Percentiles rank a stretch among this genome's conserved stretches.
These are phyloP conservation scores for Phylloporus sp. DNA, from an alignment of 768 basidiomycete species.

Conservation along the genomic window DNA sequence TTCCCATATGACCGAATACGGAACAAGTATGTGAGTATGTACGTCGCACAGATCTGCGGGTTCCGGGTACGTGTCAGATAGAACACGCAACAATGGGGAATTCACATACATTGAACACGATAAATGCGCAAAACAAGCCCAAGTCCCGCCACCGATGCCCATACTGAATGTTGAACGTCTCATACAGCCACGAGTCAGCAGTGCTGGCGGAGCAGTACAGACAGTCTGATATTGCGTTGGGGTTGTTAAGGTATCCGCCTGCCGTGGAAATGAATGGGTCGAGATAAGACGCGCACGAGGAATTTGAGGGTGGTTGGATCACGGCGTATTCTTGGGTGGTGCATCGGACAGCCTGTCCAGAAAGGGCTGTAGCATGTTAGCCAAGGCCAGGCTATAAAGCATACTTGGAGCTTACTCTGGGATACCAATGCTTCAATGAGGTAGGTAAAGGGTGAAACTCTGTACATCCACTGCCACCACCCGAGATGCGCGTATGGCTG, in stretches of 20 bases:
- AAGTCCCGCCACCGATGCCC: constrained; percentile 45
- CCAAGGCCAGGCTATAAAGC: neutral
- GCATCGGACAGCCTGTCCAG: constrained; percentile 50
- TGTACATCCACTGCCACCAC: constrained; percentile 75
- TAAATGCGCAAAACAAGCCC: constrained; percentile 42
- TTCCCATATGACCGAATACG: constrained; percentile 37
- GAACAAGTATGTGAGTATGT: constrained; percentile 53
- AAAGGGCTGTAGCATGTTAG: constrained; percentile 41
- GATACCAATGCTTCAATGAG: constrained; percentile 47
- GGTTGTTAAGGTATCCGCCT: constrained; percentile 48
- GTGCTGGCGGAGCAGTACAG: constrained; percentile 53
- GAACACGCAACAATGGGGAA: neutral
- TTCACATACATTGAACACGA: constrained; percentile 41
- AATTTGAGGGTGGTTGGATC: constrained; percentile 44
- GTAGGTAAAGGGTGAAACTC: constrained; percentile 51
- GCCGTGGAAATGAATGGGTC: constrained; percentile 35
- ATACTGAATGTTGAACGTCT: constrained; percentile 58
- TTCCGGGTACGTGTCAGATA: neutral
- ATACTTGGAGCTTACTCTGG: constrained; percentile 35
- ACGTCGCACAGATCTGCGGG: constrained; percentile 42
- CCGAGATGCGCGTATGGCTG: constrained; percentile 62
- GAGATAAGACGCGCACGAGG: constrained; percentile 47
- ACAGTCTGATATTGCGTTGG: constrained; percentile 37
- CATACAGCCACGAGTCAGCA: constrained; percentile 48
- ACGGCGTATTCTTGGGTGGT: constrained; percentile 55